Evolutionary conservation across 805 yeast genomes (phyloP).

Genomic region (Sungouiella thailandica): DNA sequence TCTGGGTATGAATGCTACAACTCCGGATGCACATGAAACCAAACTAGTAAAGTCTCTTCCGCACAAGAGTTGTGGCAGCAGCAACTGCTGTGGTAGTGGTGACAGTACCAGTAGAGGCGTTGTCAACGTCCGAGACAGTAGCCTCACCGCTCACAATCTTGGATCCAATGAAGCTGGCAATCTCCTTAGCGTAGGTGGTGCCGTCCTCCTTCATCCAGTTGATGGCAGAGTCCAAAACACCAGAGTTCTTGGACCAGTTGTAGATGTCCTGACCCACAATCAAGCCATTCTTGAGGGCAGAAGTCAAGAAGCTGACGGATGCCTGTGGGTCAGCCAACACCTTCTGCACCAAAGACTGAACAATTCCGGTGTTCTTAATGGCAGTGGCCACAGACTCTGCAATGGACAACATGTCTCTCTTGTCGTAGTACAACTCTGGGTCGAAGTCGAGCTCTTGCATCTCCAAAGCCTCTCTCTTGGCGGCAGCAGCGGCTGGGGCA

Average conservation of each 20-base stretch:
- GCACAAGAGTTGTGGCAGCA: slow-evolving; percentile 2
- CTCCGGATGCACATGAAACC: no score
- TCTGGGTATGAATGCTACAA: no score
- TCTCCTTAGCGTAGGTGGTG: slow-evolving; percentile 18
- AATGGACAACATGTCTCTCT: slow-evolving; percentile 32
- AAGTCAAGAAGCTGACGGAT: slow-evolving; percentile 26
- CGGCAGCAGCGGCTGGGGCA: slow-evolving; percentile 12
- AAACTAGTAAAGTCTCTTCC: slow-evolving; percentile 1
- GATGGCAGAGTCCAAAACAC: slow-evolving; percentile 26
- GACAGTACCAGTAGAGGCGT: slow-evolving; percentile 20
- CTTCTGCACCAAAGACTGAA: slow-evolving; percentile 26
- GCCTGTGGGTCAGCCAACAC: slow-evolving; percentile 34
- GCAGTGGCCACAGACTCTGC: slow-evolving; percentile 23
- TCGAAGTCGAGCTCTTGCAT: slow-evolving; percentile 10
- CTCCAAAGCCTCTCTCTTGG: slow-evolving; percentile 14
- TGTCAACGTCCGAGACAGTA: slow-evolving; percentile 21
- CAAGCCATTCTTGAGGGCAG: slow-evolving; percentile 30
- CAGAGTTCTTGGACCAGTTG: slow-evolving; percentile 34
- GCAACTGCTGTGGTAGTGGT: slow-evolving; percentile 11
- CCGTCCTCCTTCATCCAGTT: slow-evolving; percentile 23
- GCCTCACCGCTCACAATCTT: slow-evolving; percentile 22
- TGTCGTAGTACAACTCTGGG: slow-evolving; percentile 25
- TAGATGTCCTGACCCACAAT: slow-evolving; percentile 31
- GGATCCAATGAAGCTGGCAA: slow-evolving; percentile 26
- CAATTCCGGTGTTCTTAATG: slow-evolving; percentile 32